phyloP scores from a whole-genome alignment of 2,329 filamentous ascomycete species.

The Pestalotiopsis sp. region DNA sequence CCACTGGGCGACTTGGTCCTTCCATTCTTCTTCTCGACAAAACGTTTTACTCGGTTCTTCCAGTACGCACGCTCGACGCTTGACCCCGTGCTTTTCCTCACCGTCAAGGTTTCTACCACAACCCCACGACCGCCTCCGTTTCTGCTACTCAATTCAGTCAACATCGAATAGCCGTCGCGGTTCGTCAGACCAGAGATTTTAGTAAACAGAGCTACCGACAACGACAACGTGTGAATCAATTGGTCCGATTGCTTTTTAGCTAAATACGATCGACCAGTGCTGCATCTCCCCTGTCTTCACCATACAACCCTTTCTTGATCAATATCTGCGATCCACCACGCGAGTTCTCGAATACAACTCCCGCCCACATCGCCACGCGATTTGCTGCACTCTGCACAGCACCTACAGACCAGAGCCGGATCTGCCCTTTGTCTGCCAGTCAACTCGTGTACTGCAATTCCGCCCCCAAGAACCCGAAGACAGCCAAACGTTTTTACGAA shows the following conservation, averaged over 20 bases:
- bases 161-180: background rate
- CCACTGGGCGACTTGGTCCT: slow-evolving; percentile 16
- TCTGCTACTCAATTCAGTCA: background rate
- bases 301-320: background rate
- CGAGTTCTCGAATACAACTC: background rate
- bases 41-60: slow-evolving; percentile 8
- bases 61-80: background rate
- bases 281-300: background rate
- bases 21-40: slow-evolving; percentile 8
- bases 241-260: slow-evolving; percentile 11
- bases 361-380: background rate
- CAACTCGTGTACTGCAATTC: background rate
- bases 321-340: background rate
- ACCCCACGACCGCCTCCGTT: background rate
- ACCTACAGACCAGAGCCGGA: background rate
- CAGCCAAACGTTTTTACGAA: slow-evolving; percentile 4
- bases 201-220: background rate
- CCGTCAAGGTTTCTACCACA: background rate
- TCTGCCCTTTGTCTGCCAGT: too few relatives aligned
- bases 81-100: background rate
- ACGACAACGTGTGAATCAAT: background rate
- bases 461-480: background rate
- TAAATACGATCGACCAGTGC: slow-evolving; percentile 11
- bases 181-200: background rate
- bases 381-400: background rate